Evolutionary conservation across 495 filamentous ascomycete genomes (phyloP).

Genomic region (Hypoxylon fuscum): DNA sequence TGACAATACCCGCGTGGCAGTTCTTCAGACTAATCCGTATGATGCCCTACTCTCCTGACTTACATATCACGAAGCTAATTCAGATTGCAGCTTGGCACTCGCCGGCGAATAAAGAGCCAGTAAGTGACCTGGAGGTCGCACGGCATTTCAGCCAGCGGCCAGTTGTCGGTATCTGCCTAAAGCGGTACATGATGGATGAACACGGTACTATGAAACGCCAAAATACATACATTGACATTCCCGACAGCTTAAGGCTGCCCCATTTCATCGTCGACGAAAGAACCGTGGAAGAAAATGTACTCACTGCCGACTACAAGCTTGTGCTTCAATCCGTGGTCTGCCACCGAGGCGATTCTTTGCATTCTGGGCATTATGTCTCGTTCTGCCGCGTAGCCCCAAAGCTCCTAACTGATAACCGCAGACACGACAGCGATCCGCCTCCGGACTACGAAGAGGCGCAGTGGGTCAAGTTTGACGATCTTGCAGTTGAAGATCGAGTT

Average conservation of each 20-base stretch:
- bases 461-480: conserved; percentile 93
- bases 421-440: conserved; percentile 58
- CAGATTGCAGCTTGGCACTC: conserved; percentile 77
- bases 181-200: conserved; percentile 81
- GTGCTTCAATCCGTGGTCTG: conserved; percentile 89
- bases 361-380: conserved; percentile 91
- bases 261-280: conserved; percentile 86
- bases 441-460: conserved; percentile 67
- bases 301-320: conserved; percentile 76
- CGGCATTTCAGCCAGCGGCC: conserved; percentile 68
- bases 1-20: conserved; percentile 97
- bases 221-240: conserved; percentile 88
- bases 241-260: conserved; percentile 84
- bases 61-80: conserved; percentile 52
- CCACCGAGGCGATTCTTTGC: conserved; percentile 86
- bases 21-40: conserved; percentile 90
- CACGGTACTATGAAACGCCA: conserved; percentile 73
- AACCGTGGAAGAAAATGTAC: conserved; percentile 65
- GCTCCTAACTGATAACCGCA: conserved; percentile 61
- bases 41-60: conserved; percentile 37
- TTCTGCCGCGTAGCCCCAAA: conserved; percentile 76
- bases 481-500: conserved; percentile 70
- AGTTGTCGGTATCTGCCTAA: conserved; percentile 89
- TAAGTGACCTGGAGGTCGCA: conserved; percentile 58
- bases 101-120: conserved; percentile 54